Conservation (phyloP, 768 basidiomycete genomes). For the Saitozyma podzolica region DNA sequence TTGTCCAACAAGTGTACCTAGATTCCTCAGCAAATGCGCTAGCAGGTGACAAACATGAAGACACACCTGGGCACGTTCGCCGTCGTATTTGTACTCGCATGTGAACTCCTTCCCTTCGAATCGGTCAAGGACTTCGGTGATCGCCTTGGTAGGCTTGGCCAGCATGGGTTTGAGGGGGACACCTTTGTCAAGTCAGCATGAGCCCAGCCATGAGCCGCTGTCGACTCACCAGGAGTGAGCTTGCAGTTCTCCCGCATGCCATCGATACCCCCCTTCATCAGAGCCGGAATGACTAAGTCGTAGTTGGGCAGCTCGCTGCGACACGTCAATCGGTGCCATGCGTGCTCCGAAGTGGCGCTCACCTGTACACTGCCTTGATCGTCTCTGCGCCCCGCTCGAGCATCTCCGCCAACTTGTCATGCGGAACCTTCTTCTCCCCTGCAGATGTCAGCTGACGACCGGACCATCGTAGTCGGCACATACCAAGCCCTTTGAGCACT, state of each 20-base stretch:
- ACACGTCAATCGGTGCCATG: not conserved
- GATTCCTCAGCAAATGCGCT: not conserved
- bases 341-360: constrained; percentile 16
- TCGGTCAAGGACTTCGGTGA: constrained; percentile 92
- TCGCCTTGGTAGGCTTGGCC: constrained; percentile 98
- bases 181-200: constrained; percentile 43
- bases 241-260: constrained; percentile 73
- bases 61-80: constrained; percentile 85
- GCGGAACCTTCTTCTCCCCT: constrained; percentile 73
- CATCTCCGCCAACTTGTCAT: constrained; percentile 68
- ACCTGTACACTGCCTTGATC: constrained; percentile 94
- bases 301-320: constrained; percentile 86
- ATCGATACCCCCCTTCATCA: constrained; percentile 74
- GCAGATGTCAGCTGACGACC: not conserved
- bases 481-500: constrained; percentile 73
- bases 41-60: constrained; percentile 4
- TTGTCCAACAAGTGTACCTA: constrained; percentile 80
- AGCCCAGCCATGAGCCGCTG: not conserved
- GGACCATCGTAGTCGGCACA: constrained; percentile 54
- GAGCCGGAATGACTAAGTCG: constrained; percentile 84
- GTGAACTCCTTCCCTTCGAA: constrained; percentile 95
- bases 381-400: constrained; percentile 74
- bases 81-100: constrained; percentile 99
- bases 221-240: constrained; percentile 72
- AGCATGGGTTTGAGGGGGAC: constrained; percentile 98